Conservation (phyloP, 495 filamentous ascomycete species). For the Lophiotrema nucula region DNA sequence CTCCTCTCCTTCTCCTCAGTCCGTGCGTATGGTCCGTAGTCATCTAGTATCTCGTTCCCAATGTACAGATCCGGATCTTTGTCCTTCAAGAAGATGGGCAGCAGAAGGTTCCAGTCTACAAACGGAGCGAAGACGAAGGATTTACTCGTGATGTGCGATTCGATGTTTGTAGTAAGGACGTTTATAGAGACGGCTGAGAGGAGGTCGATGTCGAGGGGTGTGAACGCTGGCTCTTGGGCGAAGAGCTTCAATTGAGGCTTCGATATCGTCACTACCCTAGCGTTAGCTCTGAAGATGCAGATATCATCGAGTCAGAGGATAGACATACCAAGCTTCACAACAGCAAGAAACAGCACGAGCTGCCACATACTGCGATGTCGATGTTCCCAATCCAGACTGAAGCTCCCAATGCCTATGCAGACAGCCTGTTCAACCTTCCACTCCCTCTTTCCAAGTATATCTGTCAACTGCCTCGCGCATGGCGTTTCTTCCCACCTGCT, state of each 20-base stretch:
- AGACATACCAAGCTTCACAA: slow-evolving; percentile 9
- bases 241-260: neutral
- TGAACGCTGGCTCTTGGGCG: slow-evolving; percentile 31
- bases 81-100: slow-evolving; percentile 16
- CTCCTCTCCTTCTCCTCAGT: slow-evolving; percentile 1
- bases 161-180: neutral
- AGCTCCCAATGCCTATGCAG: slow-evolving; percentile 30
- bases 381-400: slow-evolving; percentile 30
- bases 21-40: slow-evolving; percentile 11
- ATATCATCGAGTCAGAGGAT: neutral
- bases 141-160: slow-evolving; percentile 2
- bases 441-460: slow-evolving; percentile 1
- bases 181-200: slow-evolving; percentile 15
- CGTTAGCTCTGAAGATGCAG: neutral
- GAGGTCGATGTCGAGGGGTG: slow-evolving; percentile 18
- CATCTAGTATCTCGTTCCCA: slow-evolving; percentile 23
- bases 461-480: slow-evolving; percentile 3
- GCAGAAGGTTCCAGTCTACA: slow-evolving; percentile 25
- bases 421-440: slow-evolving; percentile 18
- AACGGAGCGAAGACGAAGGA: slow-evolving; percentile 31
- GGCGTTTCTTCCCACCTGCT: slow-evolving; percentile 5
- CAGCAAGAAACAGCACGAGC: slow-evolving; percentile 27
- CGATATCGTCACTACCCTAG: neutral
- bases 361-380: slow-evolving; percentile 26
- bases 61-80: slow-evolving; percentile 28